A percentile compares a stretch with the other conserved stretches of the same genome.
These are phyloP conservation scores for Globisporangium alternatum DNA, from an alignment of 352 stramenopile species.

Conservation along the genomic window DNA sequence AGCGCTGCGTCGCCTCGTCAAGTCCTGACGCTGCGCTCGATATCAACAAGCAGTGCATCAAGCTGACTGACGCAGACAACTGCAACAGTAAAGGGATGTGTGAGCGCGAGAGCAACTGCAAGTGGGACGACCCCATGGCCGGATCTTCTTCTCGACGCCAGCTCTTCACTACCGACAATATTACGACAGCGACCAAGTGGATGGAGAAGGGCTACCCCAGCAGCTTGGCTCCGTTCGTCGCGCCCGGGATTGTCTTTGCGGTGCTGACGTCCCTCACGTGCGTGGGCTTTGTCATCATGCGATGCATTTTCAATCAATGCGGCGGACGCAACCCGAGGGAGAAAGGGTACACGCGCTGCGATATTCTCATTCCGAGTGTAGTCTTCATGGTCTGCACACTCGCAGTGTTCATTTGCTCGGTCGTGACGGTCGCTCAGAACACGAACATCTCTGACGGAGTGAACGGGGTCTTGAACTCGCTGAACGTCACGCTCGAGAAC, in stretches of 20 bases:
- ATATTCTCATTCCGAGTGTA: conserved; percentile 63
- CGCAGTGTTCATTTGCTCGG: conserved; percentile 77
- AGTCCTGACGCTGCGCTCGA: conserved; percentile 51
- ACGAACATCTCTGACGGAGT: conserved; percentile 76
- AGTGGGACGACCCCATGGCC: conserved; percentile 64
- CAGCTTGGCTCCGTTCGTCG: conserved; percentile 64
- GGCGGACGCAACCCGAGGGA: conserved; percentile 68
- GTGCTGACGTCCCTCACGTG: conserved; percentile 57
- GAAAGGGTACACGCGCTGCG: conserved; percentile 78
- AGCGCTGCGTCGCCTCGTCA: conserved; percentile 53
- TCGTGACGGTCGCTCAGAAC: conserved; percentile 74
- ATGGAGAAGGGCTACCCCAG: conserved; percentile 64
- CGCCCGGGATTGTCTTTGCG: conserved; percentile 67
- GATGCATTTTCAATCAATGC: conserved; percentile 81
- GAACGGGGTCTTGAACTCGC: conserved; percentile 54
- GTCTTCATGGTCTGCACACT: conserved; percentile 63
- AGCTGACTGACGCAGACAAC: conserved; percentile 41
- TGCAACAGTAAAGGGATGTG: conserved; percentile 61
- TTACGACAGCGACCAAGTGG: conserved; percentile 58
- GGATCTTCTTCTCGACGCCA: conserved; percentile 37
- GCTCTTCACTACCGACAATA: conserved; percentile 55
- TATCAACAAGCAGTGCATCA: conserved; percentile 49
- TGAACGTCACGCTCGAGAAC: conserved; percentile 73
- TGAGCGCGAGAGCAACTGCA: conserved; percentile 77
- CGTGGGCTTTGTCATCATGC: conserved; percentile 61